Evolutionary conservation across 2,329 filamentous ascomycete species (phyloP).

Genomic region (Westerdykella aurantiaca): DNA sequence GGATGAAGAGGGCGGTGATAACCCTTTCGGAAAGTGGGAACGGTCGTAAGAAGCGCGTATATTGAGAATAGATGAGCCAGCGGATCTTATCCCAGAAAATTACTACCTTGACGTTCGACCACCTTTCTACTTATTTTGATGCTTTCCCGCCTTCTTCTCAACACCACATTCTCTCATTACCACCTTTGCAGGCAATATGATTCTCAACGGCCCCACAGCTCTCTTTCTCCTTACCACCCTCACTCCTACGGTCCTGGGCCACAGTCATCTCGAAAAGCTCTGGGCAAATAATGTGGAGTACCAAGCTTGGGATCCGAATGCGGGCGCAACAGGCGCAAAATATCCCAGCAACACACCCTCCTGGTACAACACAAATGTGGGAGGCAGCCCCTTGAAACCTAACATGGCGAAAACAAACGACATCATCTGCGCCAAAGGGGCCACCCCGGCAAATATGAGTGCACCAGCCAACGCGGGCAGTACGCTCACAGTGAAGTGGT

Average conservation of each 20-base stretch:
- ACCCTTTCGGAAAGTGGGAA: too few relatives aligned
- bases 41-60: too few relatives aligned
- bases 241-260: constrained; percentile 20
- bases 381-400: constrained; percentile 22
- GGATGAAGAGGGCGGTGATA: too few relatives aligned
- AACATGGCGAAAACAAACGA: constrained; percentile 11
- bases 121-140: too few relatives aligned
- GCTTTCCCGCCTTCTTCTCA: too few relatives aligned
- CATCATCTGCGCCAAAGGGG: constrained; percentile 27
- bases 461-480: constrained; percentile 19
- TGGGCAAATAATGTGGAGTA: constrained; percentile 12
- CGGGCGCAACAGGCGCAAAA: constrained; percentile 4
- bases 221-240: constrained; percentile 2
- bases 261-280: constrained; percentile 15
- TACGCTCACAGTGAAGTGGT: constrained; percentile 23
- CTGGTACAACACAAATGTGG: constrained; percentile 18
- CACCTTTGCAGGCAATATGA: too few relatives aligned
- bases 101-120: too few relatives aligned
- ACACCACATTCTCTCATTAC: too few relatives aligned
- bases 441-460: constrained; percentile 15
- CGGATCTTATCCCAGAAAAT: background rate
- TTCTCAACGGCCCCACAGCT: background rate
- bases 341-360: constrained; percentile 13
- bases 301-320: constrained; percentile 14
- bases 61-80: too few relatives aligned